phyloP scores from a whole-genome alignment of 805 yeast genomes.

The Myxozyma neotropica region DNA sequence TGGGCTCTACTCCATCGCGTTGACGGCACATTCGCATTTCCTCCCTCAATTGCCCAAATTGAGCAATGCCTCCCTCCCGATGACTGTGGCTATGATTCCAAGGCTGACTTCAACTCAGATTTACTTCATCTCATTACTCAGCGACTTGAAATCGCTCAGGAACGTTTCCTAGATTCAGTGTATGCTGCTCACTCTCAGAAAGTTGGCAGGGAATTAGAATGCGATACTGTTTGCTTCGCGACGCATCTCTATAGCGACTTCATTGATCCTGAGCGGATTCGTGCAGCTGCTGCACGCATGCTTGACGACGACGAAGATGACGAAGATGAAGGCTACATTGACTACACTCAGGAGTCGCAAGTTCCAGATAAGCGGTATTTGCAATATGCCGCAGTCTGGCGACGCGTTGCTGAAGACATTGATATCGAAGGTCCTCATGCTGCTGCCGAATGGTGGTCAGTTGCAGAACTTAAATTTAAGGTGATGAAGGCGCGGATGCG shows the following conservation, averaged over 20 bases:
- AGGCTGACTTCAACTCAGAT: slow-evolving; percentile 13
- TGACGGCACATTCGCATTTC: slow-evolving; percentile 26
- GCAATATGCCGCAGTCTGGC: slow-evolving; percentile 29
- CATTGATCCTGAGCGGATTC: slow-evolving; percentile 1
- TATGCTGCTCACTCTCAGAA: slow-evolving; percentile 12
- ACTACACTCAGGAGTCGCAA: not conserved
- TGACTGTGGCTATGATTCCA: not conserved
- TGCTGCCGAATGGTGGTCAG: slow-evolving; percentile 29
- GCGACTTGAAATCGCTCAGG: slow-evolving; percentile 22
- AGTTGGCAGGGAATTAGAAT: slow-evolving; percentile 1
- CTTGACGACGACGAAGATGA: slow-evolving; percentile 1
- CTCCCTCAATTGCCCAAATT: slow-evolving; percentile 25
- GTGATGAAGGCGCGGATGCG: slow-evolving; percentile 25
- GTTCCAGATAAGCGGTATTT: slow-evolving; percentile 16
- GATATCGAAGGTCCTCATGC: slow-evolving; percentile 30
- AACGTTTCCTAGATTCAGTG: slow-evolving; percentile 20
- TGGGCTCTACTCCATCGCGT: slow-evolving; percentile 21
- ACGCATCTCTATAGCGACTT: slow-evolving; percentile 18
- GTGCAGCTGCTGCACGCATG: slow-evolving; percentile 3
- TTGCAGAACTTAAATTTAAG: slow-evolving; percentile 23
- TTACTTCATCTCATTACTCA: slow-evolving; percentile 14
- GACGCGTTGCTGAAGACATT: slow-evolving; percentile 26
- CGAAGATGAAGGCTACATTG: slow-evolving; percentile 3
- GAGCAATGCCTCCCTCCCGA: slow-evolving; percentile 1
- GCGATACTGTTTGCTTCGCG: slow-evolving; percentile 26